A percentile compares a stretch with the other conserved stretches of the same genome.
Evolutionary conservation across 805 yeast genomes (phyloP).

Genomic region (Kuraishia hungarica): DNA sequence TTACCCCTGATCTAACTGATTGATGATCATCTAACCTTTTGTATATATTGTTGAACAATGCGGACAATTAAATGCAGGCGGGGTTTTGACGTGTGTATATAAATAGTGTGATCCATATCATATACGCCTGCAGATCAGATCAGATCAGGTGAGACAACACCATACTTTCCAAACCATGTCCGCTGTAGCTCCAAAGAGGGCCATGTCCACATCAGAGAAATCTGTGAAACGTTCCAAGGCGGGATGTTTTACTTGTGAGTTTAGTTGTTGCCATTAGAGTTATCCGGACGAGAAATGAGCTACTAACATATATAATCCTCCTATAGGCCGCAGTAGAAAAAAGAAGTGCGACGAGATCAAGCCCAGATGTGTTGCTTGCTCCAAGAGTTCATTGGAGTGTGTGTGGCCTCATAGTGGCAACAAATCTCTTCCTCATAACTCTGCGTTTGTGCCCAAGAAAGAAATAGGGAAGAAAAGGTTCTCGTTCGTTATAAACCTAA

Average conservation of each 20-base stretch:
- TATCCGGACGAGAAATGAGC: neutral
- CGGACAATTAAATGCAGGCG: neutral
- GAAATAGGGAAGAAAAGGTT: neutral
- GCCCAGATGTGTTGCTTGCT: constrained; percentile 9
- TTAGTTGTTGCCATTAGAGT: neutral
- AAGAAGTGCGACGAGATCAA: constrained; percentile 11
- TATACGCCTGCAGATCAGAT: too few relatives aligned
- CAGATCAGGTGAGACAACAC: too few relatives aligned
- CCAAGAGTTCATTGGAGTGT: constrained; percentile 4
- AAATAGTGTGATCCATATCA: neutral
- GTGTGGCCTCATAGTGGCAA: constrained; percentile 5
- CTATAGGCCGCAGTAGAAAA: constrained; percentile 2
- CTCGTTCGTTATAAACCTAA: neutral
- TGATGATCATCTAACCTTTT: too few relatives aligned
- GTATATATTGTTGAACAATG: too few relatives aligned
- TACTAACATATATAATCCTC: neutral
- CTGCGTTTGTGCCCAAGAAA: neutral
- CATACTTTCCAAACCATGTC: neutral
- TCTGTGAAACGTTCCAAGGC: neutral
- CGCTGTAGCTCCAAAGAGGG: neutral
- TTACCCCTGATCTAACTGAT: neutral
- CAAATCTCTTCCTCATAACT: constrained; percentile 17
- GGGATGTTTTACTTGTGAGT: constrained; percentile 4
- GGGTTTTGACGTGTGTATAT: neutral
- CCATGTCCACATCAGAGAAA: neutral